Evolutionary conservation across 2,329 filamentous ascomycete genomes (phyloP).

Genomic region (Hypoxylon sp.): DNA sequence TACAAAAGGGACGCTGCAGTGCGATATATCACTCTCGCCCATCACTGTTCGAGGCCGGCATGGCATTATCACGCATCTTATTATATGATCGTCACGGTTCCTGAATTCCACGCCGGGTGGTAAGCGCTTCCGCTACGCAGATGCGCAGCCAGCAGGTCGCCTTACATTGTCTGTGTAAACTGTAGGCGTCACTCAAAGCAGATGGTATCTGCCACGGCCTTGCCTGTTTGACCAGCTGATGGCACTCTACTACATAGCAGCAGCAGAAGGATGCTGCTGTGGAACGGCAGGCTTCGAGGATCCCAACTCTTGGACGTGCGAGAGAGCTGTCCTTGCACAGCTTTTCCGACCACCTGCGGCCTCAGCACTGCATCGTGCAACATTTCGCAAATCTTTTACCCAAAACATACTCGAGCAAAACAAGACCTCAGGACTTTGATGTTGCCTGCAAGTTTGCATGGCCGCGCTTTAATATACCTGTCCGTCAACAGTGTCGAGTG

Average conservation of each 20-base stretch:
- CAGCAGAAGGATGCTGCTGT: conserved; percentile 25
- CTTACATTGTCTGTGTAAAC: conserved; percentile 4
- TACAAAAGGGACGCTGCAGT: conserved; percentile 15
- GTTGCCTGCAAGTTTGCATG: conserved; percentile 13
- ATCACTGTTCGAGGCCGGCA: conserved; percentile 5
- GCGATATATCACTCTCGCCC: conserved; percentile 16
- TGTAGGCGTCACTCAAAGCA: conserved; percentile 11
- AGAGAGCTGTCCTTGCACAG: conserved; percentile 4
- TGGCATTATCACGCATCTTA: conserved; percentile 11
- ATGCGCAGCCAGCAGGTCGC: background rate
- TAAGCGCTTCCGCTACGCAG: conserved; percentile 18
- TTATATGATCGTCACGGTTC: conserved; percentile 34
- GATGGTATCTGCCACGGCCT: conserved; percentile 5
- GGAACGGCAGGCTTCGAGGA: conserved; percentile 26
- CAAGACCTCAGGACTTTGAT: background rate
- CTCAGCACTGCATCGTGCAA: conserved; percentile 15
- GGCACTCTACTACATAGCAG: conserved; percentile 22
- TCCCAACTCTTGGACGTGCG: conserved; percentile 20
- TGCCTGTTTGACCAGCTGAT: conserved; percentile 18
- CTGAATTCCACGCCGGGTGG: conserved; percentile 19
- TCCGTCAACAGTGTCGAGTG: background rate
- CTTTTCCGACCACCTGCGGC: conserved; percentile 22
- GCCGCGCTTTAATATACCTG: no score
- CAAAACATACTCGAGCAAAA: conserved; percentile 9
- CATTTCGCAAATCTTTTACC: conserved; percentile 21